Evolutionary conservation across 257 asterid genomes (phyloP), one percentile per base, ranked within the genome.

Genomic region (Primulina eburnea): DNA sequence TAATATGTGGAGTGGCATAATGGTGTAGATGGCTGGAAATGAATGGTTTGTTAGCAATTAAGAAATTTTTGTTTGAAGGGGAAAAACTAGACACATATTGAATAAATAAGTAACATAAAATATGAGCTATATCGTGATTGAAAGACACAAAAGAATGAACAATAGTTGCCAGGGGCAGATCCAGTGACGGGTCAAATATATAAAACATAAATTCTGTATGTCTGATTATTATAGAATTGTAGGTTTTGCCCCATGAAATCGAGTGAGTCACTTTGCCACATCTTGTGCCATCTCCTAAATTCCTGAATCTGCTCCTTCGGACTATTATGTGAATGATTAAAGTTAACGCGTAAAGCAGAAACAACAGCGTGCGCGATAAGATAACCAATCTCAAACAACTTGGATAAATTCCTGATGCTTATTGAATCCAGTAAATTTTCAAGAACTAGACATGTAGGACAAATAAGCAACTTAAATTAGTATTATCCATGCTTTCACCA

Each of bases 1-100:
- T 90, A 57, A 92, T 81, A 79, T 85, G 97, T 26, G 98, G 97
- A 68, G 90, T 90, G 26, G 96, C 97, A 71, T 84, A 74, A 74
- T 81, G 88, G 83, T 92, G 98, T 35, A 92, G 85, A 75, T 92
- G 87, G 75, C 98, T 92, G 91, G 60, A 30, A 69, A 24, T 2
- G 55, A 33, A 72, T 65, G 56, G 62, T 59, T 62, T 21, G 68
- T 78, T 58, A 47, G 55, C 55, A 14, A 47, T 47, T 11, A 12
- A 12, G 55, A 14, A 47, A 10, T 10, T 47, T 47, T 12, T 4
- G 6, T 47, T 47, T 0, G 52, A 2, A 4, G 5, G 5, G 17
- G 52, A 3, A 40, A 10, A 40, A 40, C 52, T 40, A 9, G 0
- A 0, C n/a, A 47, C 55, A 14, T 14, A 47, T 14, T 1, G 55